Base-by-base conservation (phyloP, 1,139 yeast genomes). In the Yamadazyma songkhlaensis region DNA sequence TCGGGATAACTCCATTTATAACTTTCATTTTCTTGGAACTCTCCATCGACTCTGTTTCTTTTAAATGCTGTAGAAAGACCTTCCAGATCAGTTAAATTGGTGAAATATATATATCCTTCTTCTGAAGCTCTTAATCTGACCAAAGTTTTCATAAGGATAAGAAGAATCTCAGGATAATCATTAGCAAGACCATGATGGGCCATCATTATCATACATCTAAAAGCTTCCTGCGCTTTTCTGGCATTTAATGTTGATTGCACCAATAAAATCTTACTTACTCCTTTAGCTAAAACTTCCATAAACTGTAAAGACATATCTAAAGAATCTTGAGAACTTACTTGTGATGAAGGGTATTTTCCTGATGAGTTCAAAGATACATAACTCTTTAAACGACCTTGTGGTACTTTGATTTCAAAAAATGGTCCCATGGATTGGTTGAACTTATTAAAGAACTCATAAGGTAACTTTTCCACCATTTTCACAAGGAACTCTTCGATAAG, bases 1-100 rank as follows among this genome's bases (percentile, higher is more conserved):
- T 84, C 92, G 0, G 90, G 92, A 48, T 72, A 80, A 12, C 62
- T 59, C 92, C 92, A 84, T 38, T 63, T 54, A 28, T 42, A 49
- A 6, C 36, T 35, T 0, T 28, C 37, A 5, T 47, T 41, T 0
- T 41, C 39, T 7, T 48, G 47, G 34, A 53, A 60, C 5, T 47
- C 43, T 1, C 53, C 47, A 26, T 53, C 60, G 4, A 51, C 55
- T 13, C 59, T 57, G 45, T 77, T 74, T 46, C 88, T 63, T 7
- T 73, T 72, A 41, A 84, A 67, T 0, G 80, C 73, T 3, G 80
- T 73, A 3, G 88, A 75, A 22, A 84, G 59, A 0, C 88, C 89
- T 36, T 78, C 83, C 70, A 82, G 77, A 50, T 84, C 87, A 1
- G 60, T 59, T 3, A 87, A 85, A 10, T 69, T 64, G 0, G 79